Conservation (phyloP, 2,329 filamentous ascomycete genomes). For the Onygena corvina region DNA sequence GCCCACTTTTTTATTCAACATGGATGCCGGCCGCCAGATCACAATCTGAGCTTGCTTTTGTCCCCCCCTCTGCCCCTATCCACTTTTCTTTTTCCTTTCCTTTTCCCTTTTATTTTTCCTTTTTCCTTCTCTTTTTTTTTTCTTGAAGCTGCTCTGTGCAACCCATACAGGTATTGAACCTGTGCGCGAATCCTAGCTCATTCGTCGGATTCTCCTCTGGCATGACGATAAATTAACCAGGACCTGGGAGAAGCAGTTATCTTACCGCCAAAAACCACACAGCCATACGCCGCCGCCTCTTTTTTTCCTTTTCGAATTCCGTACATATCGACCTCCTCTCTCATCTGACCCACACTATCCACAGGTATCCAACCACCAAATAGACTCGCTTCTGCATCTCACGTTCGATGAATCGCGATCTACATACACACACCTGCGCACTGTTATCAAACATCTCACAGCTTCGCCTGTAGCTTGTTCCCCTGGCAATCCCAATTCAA, state of each 20-base stretch:
- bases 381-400: slow-evolving; percentile 5
- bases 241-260: neutral
- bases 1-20: slow-evolving; percentile 7
- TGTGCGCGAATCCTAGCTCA: slow-evolving; percentile 7
- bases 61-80: slow-evolving; percentile 3
- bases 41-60: slow-evolving; percentile 9
- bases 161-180: slow-evolving; percentile 8
- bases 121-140: neutral
- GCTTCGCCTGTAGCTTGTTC: slow-evolving; percentile 2
- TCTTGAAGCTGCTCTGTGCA: slow-evolving; percentile 11
- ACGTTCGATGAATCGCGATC: slow-evolving; percentile 7
- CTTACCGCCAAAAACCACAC: neutral
- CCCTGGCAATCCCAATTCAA: slow-evolving; percentile 8
- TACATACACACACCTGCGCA: slow-evolving; percentile 1
- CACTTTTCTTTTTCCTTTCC: neutral
- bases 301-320: slow-evolving; percentile 6
- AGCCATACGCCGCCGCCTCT: neutral
- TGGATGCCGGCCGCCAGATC: slow-evolving; percentile 8
- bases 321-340: neutral
- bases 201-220: slow-evolving; percentile 9
- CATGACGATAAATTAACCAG: slow-evolving; percentile 8
- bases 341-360: slow-evolving; percentile 2
- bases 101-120: neutral
- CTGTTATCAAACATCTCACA: slow-evolving; percentile 7
- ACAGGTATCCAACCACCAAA: slow-evolving; percentile 7